phyloP scores from a whole-genome alignment of 164 flowering plant species.

The Piper longum region DNA sequence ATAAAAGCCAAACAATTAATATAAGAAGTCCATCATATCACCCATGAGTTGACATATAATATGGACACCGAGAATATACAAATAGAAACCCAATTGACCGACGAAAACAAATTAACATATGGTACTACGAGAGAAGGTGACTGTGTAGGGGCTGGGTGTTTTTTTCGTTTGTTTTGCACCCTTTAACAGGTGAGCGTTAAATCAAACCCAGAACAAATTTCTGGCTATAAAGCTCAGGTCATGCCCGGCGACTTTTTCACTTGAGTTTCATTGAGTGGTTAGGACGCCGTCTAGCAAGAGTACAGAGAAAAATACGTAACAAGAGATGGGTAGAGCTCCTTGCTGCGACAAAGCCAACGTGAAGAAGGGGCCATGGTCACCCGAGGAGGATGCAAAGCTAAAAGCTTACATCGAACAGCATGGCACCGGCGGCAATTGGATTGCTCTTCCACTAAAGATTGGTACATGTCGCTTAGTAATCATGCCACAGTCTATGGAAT shows the following conservation, averaged over 20 bases:
- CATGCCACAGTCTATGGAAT: background rate
- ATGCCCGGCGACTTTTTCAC: background rate
- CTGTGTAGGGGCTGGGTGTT: background rate
- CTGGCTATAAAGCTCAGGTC: background rate
- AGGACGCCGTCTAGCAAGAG: background rate
- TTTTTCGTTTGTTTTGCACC: too few relatives aligned
- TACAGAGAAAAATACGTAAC: background rate
- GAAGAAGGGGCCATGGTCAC: conserved; percentile 86
- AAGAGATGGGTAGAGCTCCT: conserved; percentile 76
- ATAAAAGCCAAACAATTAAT: background rate
- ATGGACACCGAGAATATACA: background rate
- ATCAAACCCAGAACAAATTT: background rate
- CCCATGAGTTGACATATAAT: background rate
- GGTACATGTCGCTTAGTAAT: conserved; percentile 21
- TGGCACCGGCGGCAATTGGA: conserved; percentile 86
- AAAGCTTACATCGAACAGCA: conserved; percentile 52
- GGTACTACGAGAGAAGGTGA: background rate
- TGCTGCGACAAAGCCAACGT: conserved; percentile 82
- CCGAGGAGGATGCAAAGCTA: conserved; percentile 75
- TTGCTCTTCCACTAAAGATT: conserved; percentile 76
- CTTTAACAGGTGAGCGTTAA: conserved; percentile 1
- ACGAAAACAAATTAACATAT: background rate
- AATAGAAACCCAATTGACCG: too few relatives aligned
- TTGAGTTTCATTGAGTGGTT: background rate
- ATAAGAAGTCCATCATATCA: background rate